These are phyloP conservation scores for Coriaria nepalensis DNA, from an alignment of 306 rosid genomes.

Conservation along the genomic window DNA sequence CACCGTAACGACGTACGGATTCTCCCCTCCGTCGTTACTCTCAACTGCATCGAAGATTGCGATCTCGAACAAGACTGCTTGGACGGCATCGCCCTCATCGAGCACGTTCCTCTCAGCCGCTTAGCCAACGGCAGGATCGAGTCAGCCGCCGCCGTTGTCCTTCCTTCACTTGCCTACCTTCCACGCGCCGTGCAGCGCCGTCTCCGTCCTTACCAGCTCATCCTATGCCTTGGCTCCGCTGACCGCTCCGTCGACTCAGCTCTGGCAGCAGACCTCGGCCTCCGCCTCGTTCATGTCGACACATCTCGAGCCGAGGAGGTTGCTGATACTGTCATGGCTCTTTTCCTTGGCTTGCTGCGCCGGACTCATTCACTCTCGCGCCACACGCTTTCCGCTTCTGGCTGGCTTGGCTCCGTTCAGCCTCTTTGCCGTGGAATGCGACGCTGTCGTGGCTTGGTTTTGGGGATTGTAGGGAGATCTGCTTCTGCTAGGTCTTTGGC, in stretches of 20 bases:
- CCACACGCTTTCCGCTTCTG: constrained; percentile 78
- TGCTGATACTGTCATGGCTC: constrained; percentile 94
- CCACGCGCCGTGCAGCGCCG: constrained; percentile 99
- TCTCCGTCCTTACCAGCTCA: constrained; percentile 76
- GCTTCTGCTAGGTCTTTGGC: constrained; percentile 89
- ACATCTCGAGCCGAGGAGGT: constrained; percentile 91
- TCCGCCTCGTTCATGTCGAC: constrained; percentile 75
- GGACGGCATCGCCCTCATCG: constrained; percentile 63
- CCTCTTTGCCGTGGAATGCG: constrained; percentile 98
- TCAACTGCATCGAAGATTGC: constrained; percentile 89
- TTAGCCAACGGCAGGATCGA: constrained; percentile 83
- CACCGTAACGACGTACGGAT: constrained; percentile 47
- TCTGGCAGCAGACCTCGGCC: constrained; percentile 84
- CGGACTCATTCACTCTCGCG: constrained; percentile 91
- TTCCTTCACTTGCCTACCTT: constrained; percentile 82
- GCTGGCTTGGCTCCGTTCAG: constrained; percentile 97
- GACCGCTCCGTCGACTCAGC: constrained; percentile 80
- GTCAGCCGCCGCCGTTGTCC: constrained; percentile 74
- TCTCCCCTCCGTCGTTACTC: constrained; percentile 67
- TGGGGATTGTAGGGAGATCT: constrained; percentile 91
- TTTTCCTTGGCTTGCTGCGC: constrained; percentile 84
- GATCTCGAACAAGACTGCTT: constrained; percentile 67
- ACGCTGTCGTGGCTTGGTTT: constrained; percentile 84
- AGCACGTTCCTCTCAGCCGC: constrained; percentile 80
- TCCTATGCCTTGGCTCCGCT: constrained; percentile 89